Evolutionary conservation across 116 monocot species (phyloP).

Genomic region (Iris pallida): DNA sequence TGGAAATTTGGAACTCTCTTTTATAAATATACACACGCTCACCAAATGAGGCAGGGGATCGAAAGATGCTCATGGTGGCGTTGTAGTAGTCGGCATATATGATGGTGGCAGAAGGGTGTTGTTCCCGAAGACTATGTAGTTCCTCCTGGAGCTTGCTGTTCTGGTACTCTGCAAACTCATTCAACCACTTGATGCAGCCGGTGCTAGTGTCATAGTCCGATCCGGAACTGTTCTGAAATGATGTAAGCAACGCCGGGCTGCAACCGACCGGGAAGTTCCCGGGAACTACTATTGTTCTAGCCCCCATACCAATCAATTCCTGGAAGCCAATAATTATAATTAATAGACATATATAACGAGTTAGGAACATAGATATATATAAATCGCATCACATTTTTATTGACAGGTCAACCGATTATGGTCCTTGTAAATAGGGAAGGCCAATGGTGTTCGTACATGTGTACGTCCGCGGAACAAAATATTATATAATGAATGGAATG

Average conservation of each 20-base stretch:
- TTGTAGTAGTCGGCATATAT: conserved; percentile 57
- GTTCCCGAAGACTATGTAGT: conserved; percentile 11
- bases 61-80: conserved; percentile 17
- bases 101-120: conserved; percentile 26
- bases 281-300: conserved; percentile 39
- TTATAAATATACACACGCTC: no score
- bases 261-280: conserved; percentile 56
- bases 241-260: conserved; percentile 13
- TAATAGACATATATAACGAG: no score
- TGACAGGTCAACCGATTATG: no score
- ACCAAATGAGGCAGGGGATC: conserved; percentile 31
- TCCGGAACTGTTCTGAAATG: conserved; percentile 2
- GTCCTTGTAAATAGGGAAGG: no score
- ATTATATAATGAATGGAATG: no score
- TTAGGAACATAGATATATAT: no score
- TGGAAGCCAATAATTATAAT: background rate
- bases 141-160: conserved; percentile 30
- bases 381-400: no score
- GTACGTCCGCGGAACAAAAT: no score
- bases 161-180: conserved; percentile 38
- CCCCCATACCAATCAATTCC: conserved; percentile 37
- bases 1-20: no score
- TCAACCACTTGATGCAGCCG: conserved; percentile 54
- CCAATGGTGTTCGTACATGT: no score
- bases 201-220: conserved; percentile 32